Conservation (phyloP, 2,329 filamentous ascomycete genomes). For the Aspergillus novofumigatus region DNA sequence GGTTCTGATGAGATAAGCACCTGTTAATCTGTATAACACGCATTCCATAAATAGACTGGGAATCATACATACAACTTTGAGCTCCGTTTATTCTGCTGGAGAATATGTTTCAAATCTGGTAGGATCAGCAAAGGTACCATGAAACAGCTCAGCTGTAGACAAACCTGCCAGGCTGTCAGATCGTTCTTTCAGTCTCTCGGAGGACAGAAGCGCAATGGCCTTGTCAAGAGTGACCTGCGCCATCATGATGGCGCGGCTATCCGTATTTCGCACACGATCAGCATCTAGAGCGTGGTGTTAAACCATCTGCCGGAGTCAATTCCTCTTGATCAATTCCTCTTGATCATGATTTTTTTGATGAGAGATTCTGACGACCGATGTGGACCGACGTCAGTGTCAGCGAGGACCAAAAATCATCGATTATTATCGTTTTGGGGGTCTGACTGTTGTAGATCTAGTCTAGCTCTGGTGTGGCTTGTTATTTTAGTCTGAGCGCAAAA, state of each 20-base stretch:
- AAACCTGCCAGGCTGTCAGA: slow-evolving; percentile 48
- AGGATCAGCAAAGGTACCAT: slow-evolving; percentile 7
- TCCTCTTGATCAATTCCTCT: not conserved
- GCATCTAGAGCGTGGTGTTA: not conserved
- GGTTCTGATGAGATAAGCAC: slow-evolving; percentile 25
- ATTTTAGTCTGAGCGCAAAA: not conserved
- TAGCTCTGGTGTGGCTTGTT: not conserved
- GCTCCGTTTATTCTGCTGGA: slow-evolving; percentile 49
- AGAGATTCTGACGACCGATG: not conserved
- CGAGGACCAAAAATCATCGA: not conserved
- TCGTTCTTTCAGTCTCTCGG: slow-evolving; percentile 45
- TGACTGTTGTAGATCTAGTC: not conserved
- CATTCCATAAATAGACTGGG: not conserved
- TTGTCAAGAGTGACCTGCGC: slow-evolving; percentile 40
- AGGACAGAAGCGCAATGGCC: slow-evolving; percentile 41
- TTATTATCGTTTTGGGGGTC: not conserved
- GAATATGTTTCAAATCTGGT: slow-evolving; percentile 52
- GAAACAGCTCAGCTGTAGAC: not conserved
- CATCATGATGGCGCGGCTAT: slow-evolving; percentile 25
- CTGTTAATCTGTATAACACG: slow-evolving; percentile 9
- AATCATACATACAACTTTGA: slow-evolving; percentile 31
- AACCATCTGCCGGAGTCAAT: not conserved
- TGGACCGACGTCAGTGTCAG: not conserved
- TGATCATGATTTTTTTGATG: not conserved
- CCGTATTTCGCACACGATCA: not conserved